Conservation (phyloP, 352 stramenopile species). For the Stephanocyclus meneghinianus region DNA sequence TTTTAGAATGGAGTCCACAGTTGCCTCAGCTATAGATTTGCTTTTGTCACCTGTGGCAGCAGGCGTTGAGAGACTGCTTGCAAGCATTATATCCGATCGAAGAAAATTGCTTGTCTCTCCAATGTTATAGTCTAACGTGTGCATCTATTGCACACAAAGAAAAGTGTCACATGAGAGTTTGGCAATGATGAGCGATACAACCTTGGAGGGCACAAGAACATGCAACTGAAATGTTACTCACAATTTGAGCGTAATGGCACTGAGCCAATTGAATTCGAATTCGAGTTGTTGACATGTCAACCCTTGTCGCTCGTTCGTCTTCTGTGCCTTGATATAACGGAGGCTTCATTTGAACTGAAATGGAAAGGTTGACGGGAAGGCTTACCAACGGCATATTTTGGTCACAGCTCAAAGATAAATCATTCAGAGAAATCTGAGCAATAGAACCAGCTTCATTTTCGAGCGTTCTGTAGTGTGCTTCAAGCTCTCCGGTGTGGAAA, state of each 20-base stretch:
- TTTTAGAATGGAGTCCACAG: constrained; percentile 46
- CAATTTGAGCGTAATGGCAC: constrained; percentile 77
- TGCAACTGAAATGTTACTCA: neutral
- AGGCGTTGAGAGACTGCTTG: constrained; percentile 8
- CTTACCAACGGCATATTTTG: constrained; percentile 62
- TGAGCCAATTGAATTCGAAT: constrained; percentile 69
- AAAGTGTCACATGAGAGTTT: neutral
- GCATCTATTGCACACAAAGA: constrained; percentile 30
- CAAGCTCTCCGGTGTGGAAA: constrained; percentile 63
- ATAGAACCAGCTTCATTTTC: constrained; percentile 61
- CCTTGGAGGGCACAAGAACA: neutral
- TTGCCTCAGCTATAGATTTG: neutral
- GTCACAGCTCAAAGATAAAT: constrained; percentile 67
- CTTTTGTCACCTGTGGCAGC: constrained; percentile 18
- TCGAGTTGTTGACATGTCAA: constrained; percentile 69
- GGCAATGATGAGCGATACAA: neutral
- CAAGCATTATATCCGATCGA: constrained; percentile 32
- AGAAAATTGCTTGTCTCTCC: constrained; percentile 63
- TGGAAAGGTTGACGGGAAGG: constrained; percentile 63
- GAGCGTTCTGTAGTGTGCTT: constrained; percentile 70
- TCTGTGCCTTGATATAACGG: constrained; percentile 55
- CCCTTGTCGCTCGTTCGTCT: constrained; percentile 77
- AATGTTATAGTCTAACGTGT: constrained; percentile 78
- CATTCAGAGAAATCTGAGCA: constrained; percentile 58
- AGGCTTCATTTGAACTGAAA: constrained; percentile 65